These are phyloP conservation scores for Ceratocystis papillata DNA, from an alignment of 2,329 filamentous ascomycete species.

Conservation along the genomic window DNA sequence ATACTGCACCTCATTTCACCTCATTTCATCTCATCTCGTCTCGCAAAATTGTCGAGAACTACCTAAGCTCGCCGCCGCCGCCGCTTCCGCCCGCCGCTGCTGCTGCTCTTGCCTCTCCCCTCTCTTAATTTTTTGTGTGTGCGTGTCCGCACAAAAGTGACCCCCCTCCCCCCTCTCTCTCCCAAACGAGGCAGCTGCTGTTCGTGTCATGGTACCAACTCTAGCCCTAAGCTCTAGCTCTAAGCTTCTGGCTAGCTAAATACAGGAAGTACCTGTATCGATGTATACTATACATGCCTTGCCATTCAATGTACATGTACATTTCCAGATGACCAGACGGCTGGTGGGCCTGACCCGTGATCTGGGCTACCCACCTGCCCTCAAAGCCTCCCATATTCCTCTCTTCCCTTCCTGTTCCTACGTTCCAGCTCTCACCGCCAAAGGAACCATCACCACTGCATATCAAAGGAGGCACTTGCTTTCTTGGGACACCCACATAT, in stretches of 20 bases:
- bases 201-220: not conserved
- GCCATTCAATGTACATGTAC: not conserved
- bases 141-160: not conserved
- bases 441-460: slow-evolving; percentile 1
- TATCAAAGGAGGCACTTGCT: slow-evolving; percentile 6
- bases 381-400: not conserved
- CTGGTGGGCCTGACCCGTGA: not conserved
- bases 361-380: not conserved
- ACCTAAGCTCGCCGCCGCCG: not conserved
- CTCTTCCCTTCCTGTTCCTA: not conserved
- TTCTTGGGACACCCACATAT: not conserved
- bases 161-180: not conserved
- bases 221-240: not conserved
- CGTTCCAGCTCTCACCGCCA: slow-evolving; percentile 1
- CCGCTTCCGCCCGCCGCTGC: not conserved
- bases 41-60: not conserved
- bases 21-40: slow-evolving; percentile 10
- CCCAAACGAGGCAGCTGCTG: not conserved
- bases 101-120: not conserved
- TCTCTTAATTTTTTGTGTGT: not conserved
- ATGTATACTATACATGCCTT: too few species aligned
- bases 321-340: not conserved
- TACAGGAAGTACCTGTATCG: not conserved
- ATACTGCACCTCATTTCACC: not conserved
- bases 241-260: not conserved